Percentiles rank a stretch among this genome's conserved stretches.
phyloP scores from a whole-genome alignment of 768 basidiomycete species.

The Termitomyces sp. region DNA sequence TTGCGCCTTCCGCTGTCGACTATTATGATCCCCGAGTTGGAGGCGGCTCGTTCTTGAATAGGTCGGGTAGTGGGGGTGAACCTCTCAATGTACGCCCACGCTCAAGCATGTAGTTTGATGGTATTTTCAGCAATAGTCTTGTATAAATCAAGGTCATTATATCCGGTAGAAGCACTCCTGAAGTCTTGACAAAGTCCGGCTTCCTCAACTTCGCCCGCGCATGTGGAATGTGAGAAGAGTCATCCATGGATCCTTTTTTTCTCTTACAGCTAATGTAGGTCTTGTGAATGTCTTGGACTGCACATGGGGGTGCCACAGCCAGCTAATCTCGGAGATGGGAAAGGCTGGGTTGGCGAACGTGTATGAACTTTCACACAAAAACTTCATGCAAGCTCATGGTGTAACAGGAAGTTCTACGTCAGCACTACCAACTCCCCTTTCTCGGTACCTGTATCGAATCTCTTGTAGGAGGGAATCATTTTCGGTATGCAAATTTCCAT shows the following conservation, averaged over 20 bases:
- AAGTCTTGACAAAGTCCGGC: constrained; percentile 39
- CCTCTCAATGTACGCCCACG: constrained; percentile 22
- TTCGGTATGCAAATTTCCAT: constrained; percentile 35
- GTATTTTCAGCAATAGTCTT: background rate
- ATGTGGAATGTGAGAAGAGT: constrained; percentile 45
- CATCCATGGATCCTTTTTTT: background rate
- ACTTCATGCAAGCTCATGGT: background rate
- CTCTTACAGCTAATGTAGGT: constrained; percentile 16
- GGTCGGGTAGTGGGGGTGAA: constrained; percentile 19
- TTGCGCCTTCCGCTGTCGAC: constrained; percentile 7
- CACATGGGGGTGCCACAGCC: constrained; percentile 49
- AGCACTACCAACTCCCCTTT: constrained; percentile 59
- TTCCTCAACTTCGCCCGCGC: constrained; percentile 46
- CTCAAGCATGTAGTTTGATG: background rate
- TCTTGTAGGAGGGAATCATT: constrained; percentile 62
- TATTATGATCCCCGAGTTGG: constrained; percentile 16
- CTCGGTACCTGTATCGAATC: constrained; percentile 69
- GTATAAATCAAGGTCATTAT: constrained; percentile 40
- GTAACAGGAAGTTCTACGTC: constrained; percentile 60
- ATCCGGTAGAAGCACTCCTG: constrained; percentile 45
- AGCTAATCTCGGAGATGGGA: constrained; percentile 68
- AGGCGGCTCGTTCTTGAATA: constrained; percentile 19
- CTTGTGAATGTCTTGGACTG: constrained; percentile 61
- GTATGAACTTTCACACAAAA: constrained; percentile 9
- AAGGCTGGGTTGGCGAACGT: constrained; percentile 40